Evolutionary conservation across 2,329 filamentous ascomycete genomes (phyloP), one percentile per base, ranked within the genome.

Genomic region (Trichoderma semiorbis): DNA sequence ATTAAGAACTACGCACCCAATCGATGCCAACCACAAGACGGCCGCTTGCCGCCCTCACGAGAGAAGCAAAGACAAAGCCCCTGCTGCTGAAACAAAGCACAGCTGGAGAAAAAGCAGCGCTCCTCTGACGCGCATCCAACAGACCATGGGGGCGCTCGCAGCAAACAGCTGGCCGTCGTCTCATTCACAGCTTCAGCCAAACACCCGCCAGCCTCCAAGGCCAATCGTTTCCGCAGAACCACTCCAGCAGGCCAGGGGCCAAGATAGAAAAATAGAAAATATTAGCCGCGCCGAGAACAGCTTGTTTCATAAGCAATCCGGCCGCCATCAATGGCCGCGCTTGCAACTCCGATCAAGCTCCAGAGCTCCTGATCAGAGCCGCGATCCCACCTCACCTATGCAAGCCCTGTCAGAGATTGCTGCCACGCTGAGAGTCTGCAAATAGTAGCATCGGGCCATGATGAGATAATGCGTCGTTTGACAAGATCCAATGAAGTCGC

Each of bases 1-100:
- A 72, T 65, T 60, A 70, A 58, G 28, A n/a, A 58, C 71, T 53
- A 66, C 66, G 30, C 65, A 50, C 53, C 65, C 53, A 69, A 53
- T 61, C 55, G 30, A 65, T 53, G 18, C n/a, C 55, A 55, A 26
- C 63, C 63, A 66, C 62, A 61, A 64, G 36, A n/a, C 32, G 24
- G 39, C 60, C 26, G 50, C 50, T 72, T 72, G 71, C 71, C 65
- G 71, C 71, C 61, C 43, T 58, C 39, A 72, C 50, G 16, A 28
- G n/a, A 55, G 39, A 69, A 50, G 12, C n/a, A 61, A 47, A 43
- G 57, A 8, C 26, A 43, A 72, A 36, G 39, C 34, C 63, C 60
- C 43, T 53, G 50, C 21, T 2, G 36, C 64, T 69, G 65, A 72
- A 65, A 69, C 71, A 8, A 34, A 62, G 39, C 34, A 18, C 34